A percentile compares a stretch with the other conserved stretches of the same genome.
Conservation (phyloP, 2,329 filamentous ascomycete species). For the Alternaria incomplexa region DNA sequence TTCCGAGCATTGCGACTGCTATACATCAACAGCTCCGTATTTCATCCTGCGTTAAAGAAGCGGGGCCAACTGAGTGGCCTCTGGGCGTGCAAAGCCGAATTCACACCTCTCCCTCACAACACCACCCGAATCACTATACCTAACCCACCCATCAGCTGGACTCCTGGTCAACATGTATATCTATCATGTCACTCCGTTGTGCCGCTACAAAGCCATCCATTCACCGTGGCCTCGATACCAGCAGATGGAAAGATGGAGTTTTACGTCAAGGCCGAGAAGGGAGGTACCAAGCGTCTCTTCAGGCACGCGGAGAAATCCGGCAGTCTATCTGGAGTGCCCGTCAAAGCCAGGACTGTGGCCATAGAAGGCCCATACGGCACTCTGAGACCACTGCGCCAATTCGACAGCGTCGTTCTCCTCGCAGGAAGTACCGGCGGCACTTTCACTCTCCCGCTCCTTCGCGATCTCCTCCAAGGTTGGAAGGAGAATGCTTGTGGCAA, state of each 20-base stretch:
- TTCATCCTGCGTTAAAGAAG: slow-evolving; percentile 46
- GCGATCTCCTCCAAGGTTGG: slow-evolving; percentile 61
- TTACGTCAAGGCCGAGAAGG: slow-evolving; percentile 60
- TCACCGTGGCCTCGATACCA: slow-evolving; percentile 66
- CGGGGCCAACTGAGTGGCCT: slow-evolving; percentile 36
- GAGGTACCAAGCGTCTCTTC: slow-evolving; percentile 60
- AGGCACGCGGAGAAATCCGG: slow-evolving; percentile 56
- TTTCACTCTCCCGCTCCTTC: slow-evolving; percentile 63
- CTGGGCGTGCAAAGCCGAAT: slow-evolving; percentile 48
- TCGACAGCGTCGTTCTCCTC: slow-evolving; percentile 65
- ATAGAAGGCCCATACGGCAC: slow-evolving; percentile 63
- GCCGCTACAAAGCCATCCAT: slow-evolving; percentile 68
- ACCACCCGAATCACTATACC: slow-evolving; percentile 64
- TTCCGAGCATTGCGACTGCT: slow-evolving; percentile 51
- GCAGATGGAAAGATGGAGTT: slow-evolving; percentile 64
- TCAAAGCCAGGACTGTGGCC: slow-evolving; percentile 48
- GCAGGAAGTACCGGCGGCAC: slow-evolving; percentile 67
- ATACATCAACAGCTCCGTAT: slow-evolving; percentile 50
- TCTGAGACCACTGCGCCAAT: slow-evolving; percentile 61
- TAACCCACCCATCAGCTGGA: slow-evolving; percentile 64
- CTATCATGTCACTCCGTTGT: slow-evolving; percentile 63
- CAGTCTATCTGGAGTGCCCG: slow-evolving; percentile 11
- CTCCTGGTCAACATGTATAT: slow-evolving; percentile 68
- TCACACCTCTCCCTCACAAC: slow-evolving; percentile 58
- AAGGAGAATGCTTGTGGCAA: slow-evolving; percentile 33